phyloP scores from a whole-genome alignment of 768 basidiomycete species.

The Butyriboletus loyo region DNA sequence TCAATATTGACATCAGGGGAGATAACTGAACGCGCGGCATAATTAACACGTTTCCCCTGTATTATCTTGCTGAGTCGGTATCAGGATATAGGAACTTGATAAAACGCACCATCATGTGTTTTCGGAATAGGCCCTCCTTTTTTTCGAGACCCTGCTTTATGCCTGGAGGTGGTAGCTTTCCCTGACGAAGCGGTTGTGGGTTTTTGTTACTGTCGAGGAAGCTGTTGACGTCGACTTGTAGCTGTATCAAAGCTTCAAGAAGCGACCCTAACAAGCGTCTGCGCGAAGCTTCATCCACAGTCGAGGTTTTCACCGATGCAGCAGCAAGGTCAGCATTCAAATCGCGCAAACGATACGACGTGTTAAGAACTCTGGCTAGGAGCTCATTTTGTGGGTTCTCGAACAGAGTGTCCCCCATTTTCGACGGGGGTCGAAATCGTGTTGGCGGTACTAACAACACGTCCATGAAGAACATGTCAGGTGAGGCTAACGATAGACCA shows the following conservation, averaged over 20 bases:
- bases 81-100: neutral
- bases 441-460: conserved; percentile 90
- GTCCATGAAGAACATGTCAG: conserved; percentile 98
- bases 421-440: conserved; percentile 91
- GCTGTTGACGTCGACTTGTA: conserved; percentile 93
- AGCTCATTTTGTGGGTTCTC: conserved; percentile 97
- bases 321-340: conserved; percentile 63
- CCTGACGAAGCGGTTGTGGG: conserved; percentile 77
- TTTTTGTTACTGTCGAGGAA: conserved; percentile 98
- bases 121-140: conserved; percentile 97
- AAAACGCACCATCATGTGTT: conserved; percentile 92
- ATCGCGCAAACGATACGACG: conserved; percentile 78
- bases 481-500: conserved; percentile 65
- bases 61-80: neutral
- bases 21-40: conserved; percentile 99
- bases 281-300: conserved; percentile 48
- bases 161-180: conserved; percentile 87
- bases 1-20: conserved; percentile 99
- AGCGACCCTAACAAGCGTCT: conserved; percentile 62
- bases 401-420: conserved; percentile 88
- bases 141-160: conserved; percentile 97
- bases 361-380: conserved; percentile 73
- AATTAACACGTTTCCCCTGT: conserved; percentile 98
- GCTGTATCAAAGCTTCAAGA: conserved; percentile 79
- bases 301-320: conserved; percentile 56